Evolutionary conservation across 768 basidiomycete species (phyloP), one percentile per base, ranked within the genome.

Genomic region (Hericium rajendrae): DNA sequence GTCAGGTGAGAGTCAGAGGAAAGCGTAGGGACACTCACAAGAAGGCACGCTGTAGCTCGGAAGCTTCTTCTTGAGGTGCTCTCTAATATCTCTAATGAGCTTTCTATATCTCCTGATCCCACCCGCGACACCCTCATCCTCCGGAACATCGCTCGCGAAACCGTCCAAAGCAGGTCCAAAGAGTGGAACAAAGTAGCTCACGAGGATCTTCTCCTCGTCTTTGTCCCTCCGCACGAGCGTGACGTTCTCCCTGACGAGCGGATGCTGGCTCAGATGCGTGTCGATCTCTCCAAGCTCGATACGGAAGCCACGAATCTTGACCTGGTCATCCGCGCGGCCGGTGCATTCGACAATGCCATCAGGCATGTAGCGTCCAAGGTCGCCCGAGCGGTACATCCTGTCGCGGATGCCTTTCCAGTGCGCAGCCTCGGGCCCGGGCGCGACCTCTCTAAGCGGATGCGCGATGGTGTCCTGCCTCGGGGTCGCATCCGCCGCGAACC

Each of bases 201-300:
- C 88, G 28, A 99, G 82, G 38, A 97, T 94, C 76, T 99, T 98
- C 74, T 99, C 97, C 72, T 98, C 97, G 71, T 97, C 92, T 76
- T 98, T 98, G 75, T 99, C 95, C 69, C 95, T 77, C 63, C 95
- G 76, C 48, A 99, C 94, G 40, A 98, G 80, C 2, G 97, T 98
- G 54, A 99, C 94, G 69, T 99, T 99, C 73, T 98, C 97, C n/a
- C 95, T 77, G 2, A 99, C 84, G 18, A 92, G 80, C 8, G 91
- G 88, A 68, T 98, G 94, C 66, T 94, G 86, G 64, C 88, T 90
- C 57, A 99, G 83, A 73, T 95, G 86, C 0, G 91, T 97, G 69
- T 99, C 97, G 62, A 99, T 97, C 70, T 99, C 97, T 15, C 94
- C 94, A 6, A 98, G 80, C 69, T 99, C 97, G 66, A 99, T 98